Base-by-base conservation (phyloP, 2,329 filamentous ascomycete genomes). In the Phymatotrichopsis omnivora region DNA sequence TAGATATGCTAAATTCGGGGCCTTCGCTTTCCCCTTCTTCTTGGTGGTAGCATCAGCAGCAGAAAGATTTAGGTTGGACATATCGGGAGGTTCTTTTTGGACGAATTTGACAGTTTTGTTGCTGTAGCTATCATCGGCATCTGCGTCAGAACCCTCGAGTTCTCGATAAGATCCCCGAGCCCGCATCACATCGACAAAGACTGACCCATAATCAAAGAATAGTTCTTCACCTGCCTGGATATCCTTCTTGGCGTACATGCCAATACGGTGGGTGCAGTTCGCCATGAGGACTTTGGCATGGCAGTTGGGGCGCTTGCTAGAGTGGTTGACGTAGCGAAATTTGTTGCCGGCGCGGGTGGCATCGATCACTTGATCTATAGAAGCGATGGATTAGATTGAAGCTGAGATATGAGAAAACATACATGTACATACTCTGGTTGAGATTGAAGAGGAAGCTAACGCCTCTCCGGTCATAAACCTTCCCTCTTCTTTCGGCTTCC, bases 261-360 rank as follows among this genome's bases (percentile, higher is more conserved):
- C 81, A 60, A 91, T 85, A 11, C 85, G 75, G 56, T 80, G 80
- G 51, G 83, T 78, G 19, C 80, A 79, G 56, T 85, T 84, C 47
- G 85, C 83, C 39, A 84, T 75, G 12, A 81, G 63, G 42, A 85
- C 79, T 47, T 74, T 73, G 2, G 82, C 74, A 53, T 78, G 76
- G 59, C 78, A 78, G 42, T 80, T 82, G 60, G 53, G 67, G 57
- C 49, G 67, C 66, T 49, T 70, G 66, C 33, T 63, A 11, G 81
- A 78, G 57, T 89, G 82, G 62, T 93, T 91, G 61, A 91, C 85
- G 63, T 86, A 91, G 3, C 85, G 76, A 35, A 81, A 79, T 53
- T 87, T 78, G 60, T 89, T 91, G 38, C 84, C 84, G 53, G 81
- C 81, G 31, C 77, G 76, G 16, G 80, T 82, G 5, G 78, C 79